phyloP scores from a whole-genome alignment of 1,284 basidiomycete genomes.

The Chalciporus sp. region DNA sequence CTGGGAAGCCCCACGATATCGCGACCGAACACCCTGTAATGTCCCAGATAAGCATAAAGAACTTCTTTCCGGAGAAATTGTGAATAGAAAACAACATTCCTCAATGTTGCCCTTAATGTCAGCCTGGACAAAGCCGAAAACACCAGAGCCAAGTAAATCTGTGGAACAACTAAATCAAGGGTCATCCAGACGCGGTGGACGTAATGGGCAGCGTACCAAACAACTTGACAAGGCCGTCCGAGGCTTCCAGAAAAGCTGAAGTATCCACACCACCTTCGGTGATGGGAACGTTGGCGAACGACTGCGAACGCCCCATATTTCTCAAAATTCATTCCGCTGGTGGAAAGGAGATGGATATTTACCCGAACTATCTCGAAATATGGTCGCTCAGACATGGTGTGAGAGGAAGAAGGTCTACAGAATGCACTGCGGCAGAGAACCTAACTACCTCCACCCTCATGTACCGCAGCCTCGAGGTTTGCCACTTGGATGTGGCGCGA shows the following conservation, averaged over 20 bases:
- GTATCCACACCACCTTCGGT: constrained; percentile 84
- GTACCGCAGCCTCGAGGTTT: constrained; percentile 33
- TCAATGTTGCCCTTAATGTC: constrained; percentile 90
- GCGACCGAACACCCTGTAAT: constrained; percentile 76
- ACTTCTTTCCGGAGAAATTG: constrained; percentile 12
- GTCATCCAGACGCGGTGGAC: constrained; percentile 11
- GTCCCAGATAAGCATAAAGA: constrained; percentile 15
- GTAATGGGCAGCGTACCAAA: constrained; percentile 66
- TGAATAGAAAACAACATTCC: constrained; percentile 46
- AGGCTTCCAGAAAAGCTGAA: constrained; percentile 81
- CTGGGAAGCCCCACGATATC: constrained; percentile 58
- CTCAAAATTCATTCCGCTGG: not conserved
- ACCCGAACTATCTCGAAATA: constrained; percentile 86
- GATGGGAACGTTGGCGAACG: constrained; percentile 84
- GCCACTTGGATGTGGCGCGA: constrained; percentile 25
- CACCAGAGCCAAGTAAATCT: constrained; percentile 87
- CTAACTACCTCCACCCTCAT: constrained; percentile 17
- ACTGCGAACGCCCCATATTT: constrained; percentile 47
- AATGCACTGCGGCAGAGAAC: constrained; percentile 6
- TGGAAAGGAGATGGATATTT: constrained; percentile 13
- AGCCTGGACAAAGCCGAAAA: constrained; percentile 89
- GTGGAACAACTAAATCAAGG: constrained; percentile 15
- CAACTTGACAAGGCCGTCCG: constrained; percentile 87
- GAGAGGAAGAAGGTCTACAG: constrained; percentile 9
- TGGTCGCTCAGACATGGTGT: constrained; percentile 43